Evolutionary conservation across 129 eudicot genomes (phyloP), one percentile per base, ranked within the genome.

Genomic region (Lactuca sativa): DNA sequence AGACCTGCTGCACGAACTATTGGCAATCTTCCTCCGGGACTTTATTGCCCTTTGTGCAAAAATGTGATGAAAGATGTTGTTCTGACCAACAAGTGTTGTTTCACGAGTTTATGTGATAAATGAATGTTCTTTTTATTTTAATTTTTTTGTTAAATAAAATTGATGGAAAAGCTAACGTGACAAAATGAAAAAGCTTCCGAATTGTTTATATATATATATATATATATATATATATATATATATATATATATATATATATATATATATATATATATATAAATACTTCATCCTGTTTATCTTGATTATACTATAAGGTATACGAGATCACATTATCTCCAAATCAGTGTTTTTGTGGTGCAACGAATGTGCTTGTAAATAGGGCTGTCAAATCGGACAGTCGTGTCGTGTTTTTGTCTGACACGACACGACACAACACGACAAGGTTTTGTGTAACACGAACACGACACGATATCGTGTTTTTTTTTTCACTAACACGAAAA

Each of bases 11-110:
- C 86, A 58, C 87, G 96, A 25, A 70, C 87, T 17, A 84, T 90
- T 56, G 95, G 97, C 60, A 93, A 95, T 62, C 87, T 95, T n/a
- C 99, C 99, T 2, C 96, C 95, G 15, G 99, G 90, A 66, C 89
- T 95, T 32, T 92, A 76, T 67, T 95, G 97, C 71, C 99, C 95
- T 17, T 58, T 95, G 66, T 95, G 99, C 72, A 85, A 75, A 84
- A 78, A 95, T 70, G 97, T 90, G 16, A 95, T 95, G 93, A 90
- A 90, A 82, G 97, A 95, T 81, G 99, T 97, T 58, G 99, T 95
- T 41, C 83, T 95, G 11, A 87, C 99, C 1, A 90, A 97, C 89
- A 95, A 95, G 80, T 95, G 99, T 33, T 90, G 99, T 77, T 95
- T 90, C 77, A 78, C 60, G 18, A 95, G 96, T 69, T 95, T 90